Evolutionary conservation across 108 stramenopile species (phyloP), one percentile per base, ranked within the genome.

Genomic region (Mayamaea pseudoterrestris): DNA sequence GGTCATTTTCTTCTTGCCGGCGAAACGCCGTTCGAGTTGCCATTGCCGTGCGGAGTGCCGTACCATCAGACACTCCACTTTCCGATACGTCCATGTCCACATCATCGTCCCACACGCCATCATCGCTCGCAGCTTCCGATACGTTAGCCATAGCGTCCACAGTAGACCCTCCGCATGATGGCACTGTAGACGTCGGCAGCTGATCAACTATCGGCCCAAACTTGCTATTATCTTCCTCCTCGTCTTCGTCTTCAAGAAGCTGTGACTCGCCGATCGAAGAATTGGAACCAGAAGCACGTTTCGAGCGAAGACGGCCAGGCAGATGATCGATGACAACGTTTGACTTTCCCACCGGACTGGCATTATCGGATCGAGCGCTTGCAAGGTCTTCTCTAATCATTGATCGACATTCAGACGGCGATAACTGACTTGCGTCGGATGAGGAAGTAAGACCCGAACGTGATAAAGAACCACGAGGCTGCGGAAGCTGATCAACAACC

Each of bases 171-270:
- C 66, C 66, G 9, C 61, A 44, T 18, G 66, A 73, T 13, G 59
- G 50, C 0, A 53, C 26, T 20, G 32, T 27, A 11, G 60, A 57
- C 0, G 32, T 47, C 8, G 72, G 72, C 7, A 73, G 49, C 11
- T 64, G 62, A 37, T 73, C 72, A 25, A 67, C 72, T 3, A 73
- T 66, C 11, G 65, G 65, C 6, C 71, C 71, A 35, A 58, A 73
- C 12, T 50, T 47, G 34, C 30, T 41, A 47, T 57, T 45, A 11
- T 63, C 58, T 24, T 70, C 69, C 18, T 70, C 69, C 29, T 63
- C 68, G 3, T 62, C 61, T 26, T 60, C 35, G 12, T 65, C 11
- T 47, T 47, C 47, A 9, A 36, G 22, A 24, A 51, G 18, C 24
- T 47, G 46, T 21, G 40, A 30, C 28, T 17, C 21, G 8, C 49